These are phyloP conservation scores for Tetraselmis chui DNA, from an alignment of 139 green algal genomes.

Conservation along the genomic window DNA sequence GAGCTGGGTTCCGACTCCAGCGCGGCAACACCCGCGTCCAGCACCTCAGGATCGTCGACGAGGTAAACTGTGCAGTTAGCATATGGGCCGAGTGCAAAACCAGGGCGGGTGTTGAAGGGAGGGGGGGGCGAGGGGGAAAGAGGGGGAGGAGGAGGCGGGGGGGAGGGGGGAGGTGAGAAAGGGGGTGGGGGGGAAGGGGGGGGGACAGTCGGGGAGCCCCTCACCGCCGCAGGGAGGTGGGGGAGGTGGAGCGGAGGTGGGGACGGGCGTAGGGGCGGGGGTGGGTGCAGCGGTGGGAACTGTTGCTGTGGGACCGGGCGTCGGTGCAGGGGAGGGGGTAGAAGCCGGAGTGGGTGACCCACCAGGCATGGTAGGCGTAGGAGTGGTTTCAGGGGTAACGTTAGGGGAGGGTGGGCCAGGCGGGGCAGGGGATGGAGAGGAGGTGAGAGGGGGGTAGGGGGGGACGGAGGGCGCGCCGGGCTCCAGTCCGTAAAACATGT, in stretches of 20 bases:
- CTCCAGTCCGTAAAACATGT: too few species aligned
- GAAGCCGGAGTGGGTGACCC: neutral
- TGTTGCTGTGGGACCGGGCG: neutral
- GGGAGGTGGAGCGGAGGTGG: neutral
- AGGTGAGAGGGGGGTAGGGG: too few species aligned
- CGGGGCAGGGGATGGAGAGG: too few species aligned
- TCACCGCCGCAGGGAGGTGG: neutral
- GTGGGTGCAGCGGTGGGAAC: neutral
- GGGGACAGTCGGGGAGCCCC: neutral
- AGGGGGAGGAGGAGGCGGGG: too few species aligned
- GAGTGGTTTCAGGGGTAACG: too few species aligned
- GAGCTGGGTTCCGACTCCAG: neutral
- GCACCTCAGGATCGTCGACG: neutral
- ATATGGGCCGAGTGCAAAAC: neutral
- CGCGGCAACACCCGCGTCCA: neutral
- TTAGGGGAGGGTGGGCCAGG: too few species aligned
- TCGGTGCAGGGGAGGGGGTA: neutral
- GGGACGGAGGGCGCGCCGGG: too few species aligned
- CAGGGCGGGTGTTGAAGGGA: neutral
- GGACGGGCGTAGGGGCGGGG: neutral
- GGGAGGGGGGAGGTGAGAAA: too few species aligned
- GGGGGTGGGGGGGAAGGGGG: too few species aligned
- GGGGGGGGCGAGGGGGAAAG: too few species aligned
- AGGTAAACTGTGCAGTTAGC: neutral
- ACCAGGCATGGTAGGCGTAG: too few species aligned